Evolutionary conservation across 1,139 yeast species (phyloP), one percentile per base, ranked within the genome.

Genomic region (Kodamaea ohmeri): DNA sequence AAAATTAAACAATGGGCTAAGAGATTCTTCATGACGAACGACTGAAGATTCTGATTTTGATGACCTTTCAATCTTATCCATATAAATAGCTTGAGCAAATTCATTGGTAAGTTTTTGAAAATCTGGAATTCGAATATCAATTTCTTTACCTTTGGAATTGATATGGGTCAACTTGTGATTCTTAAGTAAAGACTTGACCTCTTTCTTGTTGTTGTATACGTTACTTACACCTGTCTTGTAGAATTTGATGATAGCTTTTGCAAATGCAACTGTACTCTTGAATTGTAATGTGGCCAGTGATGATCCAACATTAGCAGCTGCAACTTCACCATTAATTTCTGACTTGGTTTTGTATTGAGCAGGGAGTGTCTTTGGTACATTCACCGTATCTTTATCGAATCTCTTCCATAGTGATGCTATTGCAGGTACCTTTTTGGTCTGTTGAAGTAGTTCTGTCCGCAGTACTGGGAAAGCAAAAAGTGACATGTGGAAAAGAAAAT

Each of bases 191-290:
- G 41, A 24, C 6, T 52, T 58, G 11, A 58, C 53, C 5, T 44
- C 42, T 24, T 50, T 52, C 22, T 55, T 51, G 34, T 73, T 66
- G 32, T 54, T 46, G 79, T 81, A 78, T 1, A 78, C 73, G 47
- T 74, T 76, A 11, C 53, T 47, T 2, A 78, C 63, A 1, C 86
- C 87, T 0, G 55, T 50, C 44, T 72, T 73, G 57, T 78, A 79
- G 53, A 80, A 80, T 2, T 48, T 46, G 24, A 68, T 50, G 35
- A 75, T 45, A 0, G 60, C 44, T 49, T 71, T 73, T 15, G 68
- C 75, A 49, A 65, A 75, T 0, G 59, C 60, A 6, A 54, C 47
- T 18, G 55, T 53, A 47, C 73, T 78, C 40, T 61, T 64, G 18
- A 59, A 19, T 41, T 61, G 62, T 35, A 73, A 50, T 1, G 37